These are phyloP conservation scores for Dacryopinax spathularia DNA, from an alignment of 768 basidiomycete genomes.

Conservation along the genomic window DNA sequence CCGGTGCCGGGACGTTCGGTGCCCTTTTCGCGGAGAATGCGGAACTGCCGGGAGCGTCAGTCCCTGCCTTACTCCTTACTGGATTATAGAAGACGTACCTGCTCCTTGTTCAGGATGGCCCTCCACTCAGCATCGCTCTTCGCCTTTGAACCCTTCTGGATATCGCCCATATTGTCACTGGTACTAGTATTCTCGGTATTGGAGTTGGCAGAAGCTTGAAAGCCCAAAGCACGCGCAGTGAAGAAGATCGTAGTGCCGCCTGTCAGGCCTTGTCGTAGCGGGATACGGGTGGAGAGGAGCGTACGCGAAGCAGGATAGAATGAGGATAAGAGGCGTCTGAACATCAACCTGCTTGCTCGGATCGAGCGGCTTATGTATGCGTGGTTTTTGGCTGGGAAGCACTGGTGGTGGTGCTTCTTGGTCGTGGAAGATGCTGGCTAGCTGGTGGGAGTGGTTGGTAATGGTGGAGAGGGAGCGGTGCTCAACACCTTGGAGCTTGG, in stretches of 20 bases:
- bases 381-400: neutral
- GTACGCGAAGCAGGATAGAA: neutral
- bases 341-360: neutral
- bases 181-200: too few relatives aligned
- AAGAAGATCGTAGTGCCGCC: neutral
- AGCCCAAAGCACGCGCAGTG: neutral
- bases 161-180: neutral
- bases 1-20: slow-evolving; percentile 70
- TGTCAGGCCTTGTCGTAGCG: neutral
- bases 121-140: slow-evolving; percentile 74
- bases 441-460: too few relatives aligned
- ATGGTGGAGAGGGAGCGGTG: too few relatives aligned
- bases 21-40: slow-evolving; percentile 70
- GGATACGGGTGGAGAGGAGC: neutral
- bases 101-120: slow-evolving; percentile 62
- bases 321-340: neutral
- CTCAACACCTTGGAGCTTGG: too few relatives aligned
- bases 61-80: neutral
- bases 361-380: neutral
- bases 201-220: neutral
- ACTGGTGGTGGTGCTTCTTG: too few relatives aligned
- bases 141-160: slow-evolving; percentile 1
- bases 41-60: slow-evolving; percentile 41
- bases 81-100: slow-evolving; percentile 37
- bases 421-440: neutral